Evolutionary conservation across 2,329 filamentous ascomycete species (phyloP).

Genomic region (Zymoseptoria tritici): DNA sequence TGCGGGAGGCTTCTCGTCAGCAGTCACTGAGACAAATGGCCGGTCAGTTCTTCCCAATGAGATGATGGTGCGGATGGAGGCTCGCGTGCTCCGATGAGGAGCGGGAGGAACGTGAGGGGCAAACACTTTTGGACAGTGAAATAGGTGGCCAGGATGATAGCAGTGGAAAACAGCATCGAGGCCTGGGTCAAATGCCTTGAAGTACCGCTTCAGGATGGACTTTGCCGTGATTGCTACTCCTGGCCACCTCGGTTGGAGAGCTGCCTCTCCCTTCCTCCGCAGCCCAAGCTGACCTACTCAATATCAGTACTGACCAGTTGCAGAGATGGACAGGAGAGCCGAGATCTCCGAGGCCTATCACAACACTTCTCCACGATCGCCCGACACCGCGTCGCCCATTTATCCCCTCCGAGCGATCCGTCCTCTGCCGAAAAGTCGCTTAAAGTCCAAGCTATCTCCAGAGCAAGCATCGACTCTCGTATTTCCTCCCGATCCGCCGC

Average conservation of each 20-base stretch:
- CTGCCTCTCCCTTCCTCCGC: neutral
- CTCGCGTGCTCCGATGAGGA: neutral
- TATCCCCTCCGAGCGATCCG: conserved; percentile 89
- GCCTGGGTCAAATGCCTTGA: neutral
- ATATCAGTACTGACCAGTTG: neutral
- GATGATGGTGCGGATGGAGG: neutral
- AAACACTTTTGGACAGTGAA: neutral
- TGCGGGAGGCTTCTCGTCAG: neutral
- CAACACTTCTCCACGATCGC: conserved; percentile 20
- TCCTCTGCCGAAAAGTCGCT: conserved; percentile 78
- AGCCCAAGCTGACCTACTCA: neutral
- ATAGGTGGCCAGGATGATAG: neutral
- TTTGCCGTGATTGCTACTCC: neutral
- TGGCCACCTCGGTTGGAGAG: neutral
- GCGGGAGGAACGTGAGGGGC: neutral
- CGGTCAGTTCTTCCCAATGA: neutral
- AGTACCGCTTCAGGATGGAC: neutral
- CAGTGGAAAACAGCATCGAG: neutral
- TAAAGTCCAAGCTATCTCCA: conserved; percentile 79
- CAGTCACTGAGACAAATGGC: neutral
- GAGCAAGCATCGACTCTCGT: conserved; percentile 75
- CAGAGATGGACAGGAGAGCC: neutral
- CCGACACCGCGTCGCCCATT: conserved; percentile 68
- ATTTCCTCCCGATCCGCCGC: conserved; percentile 69
- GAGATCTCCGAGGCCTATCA: neutral